Base-by-base conservation (phyloP, 1,139 yeast genomes). In the Candida glucosophila region DNA sequence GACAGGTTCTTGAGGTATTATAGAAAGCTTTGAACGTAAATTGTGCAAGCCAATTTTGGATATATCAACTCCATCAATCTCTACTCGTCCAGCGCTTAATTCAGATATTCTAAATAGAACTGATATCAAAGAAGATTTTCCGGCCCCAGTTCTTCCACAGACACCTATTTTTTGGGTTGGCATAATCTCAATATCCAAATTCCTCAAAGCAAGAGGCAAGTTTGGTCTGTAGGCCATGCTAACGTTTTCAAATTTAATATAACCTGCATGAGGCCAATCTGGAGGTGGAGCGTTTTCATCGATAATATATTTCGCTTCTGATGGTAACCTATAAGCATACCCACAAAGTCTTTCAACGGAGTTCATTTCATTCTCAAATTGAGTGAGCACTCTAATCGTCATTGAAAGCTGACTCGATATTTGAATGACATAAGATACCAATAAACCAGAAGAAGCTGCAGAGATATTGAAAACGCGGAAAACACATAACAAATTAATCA, bases 121-220 rank as follows among this genome's bases (percentile, higher is more conserved):
- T 15, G 70, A 62, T 67, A 77, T 73, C 22, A 79, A 72, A 2
- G 83, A 72, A 12, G 79, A 69, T 48, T 79, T 79, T 23, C 88
- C 88, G 6, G 88, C 86, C 31, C 90, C 90, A 2, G 88, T 79
- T 40, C 88, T 67, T 14, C 90, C 90, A 52, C 83, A 76, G 31
- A 79, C 74, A 24, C 88, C 88, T 33, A 78, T 62, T 43, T 76
- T 77, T 44, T 76, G 75, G 10, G 72, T 67, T 1, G 74, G 65
- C 9, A 57, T 49, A 15, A 79, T 55, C 3, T 45, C 39, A 22
- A 73, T 45, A 21, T 49, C 44, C 25, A 85, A 48, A 29, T 70
- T 51, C 34, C 76, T 75, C 44, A 86, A 56, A 4, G 81, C 93
- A 17, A 68, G 55, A 1, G 95, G 95, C 29, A 85, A 59, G 2